These are phyloP conservation scores for Pyrus pyrifolia DNA, from an alignment of 306 rosid species.

Conservation along the genomic window DNA sequence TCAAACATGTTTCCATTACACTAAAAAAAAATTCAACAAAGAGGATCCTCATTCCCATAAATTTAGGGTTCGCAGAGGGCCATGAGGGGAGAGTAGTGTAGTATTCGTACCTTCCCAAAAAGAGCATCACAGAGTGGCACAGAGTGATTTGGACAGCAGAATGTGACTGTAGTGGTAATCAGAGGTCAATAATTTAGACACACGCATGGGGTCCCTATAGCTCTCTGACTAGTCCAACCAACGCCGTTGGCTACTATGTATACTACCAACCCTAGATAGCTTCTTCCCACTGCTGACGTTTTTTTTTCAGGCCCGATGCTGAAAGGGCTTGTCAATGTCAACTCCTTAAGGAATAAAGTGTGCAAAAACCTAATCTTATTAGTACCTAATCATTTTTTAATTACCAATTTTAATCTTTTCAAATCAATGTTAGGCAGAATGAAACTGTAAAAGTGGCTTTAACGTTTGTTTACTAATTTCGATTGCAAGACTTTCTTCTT, in stretches of 20 bases:
- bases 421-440: conserved; percentile 20
- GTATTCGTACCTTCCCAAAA: conserved; percentile 40
- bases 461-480: background rate
- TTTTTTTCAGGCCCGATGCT: background rate
- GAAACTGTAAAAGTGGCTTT: background rate
- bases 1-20: accelerated
- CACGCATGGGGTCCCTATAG: conserved; percentile 11
- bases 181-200: conserved; percentile 37
- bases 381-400: conserved; percentile 22
- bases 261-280: background rate
- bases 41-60: no score
- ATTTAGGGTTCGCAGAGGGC: background rate
- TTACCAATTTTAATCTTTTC: background rate
- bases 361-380: background rate
- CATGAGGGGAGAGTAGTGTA: background rate
- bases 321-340: conserved; percentile 25
- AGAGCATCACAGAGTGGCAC: background rate
- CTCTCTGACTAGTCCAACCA: background rate
- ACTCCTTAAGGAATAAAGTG: conserved; percentile 14
- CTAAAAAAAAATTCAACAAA: no score
- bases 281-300: conserved; percentile 17
- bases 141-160: conserved; percentile 4
- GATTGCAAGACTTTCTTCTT: background rate
- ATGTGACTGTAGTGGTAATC: conserved; percentile 2
- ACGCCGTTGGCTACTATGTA: conserved; percentile 15